These are phyloP conservation scores for Stephania yunnanensis DNA, from an alignment of 164 flowering plant species.

Conservation along the genomic window DNA sequence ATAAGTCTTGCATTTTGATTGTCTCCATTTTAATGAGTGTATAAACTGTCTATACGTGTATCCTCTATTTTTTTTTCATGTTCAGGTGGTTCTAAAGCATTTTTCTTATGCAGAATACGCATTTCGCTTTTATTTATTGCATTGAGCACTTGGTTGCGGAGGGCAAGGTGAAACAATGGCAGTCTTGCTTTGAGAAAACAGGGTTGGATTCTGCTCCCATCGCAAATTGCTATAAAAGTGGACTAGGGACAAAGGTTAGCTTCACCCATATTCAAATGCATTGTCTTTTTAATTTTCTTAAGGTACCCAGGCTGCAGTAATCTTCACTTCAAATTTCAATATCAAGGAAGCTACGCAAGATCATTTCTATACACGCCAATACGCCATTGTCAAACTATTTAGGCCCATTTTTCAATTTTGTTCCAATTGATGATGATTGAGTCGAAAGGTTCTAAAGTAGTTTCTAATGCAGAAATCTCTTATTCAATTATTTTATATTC, in stretches of 20 bases:
- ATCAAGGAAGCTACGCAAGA: no score
- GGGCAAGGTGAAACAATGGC: constrained; percentile 54
- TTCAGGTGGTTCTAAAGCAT: neutral
- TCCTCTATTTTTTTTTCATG: neutral
- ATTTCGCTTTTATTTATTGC: constrained; percentile 70
- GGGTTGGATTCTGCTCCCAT: constrained; percentile 53
- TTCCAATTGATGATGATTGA: neutral
- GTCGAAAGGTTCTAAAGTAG: neutral
- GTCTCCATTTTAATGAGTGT: neutral
- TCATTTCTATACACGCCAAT: neutral
- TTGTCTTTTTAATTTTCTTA: neutral
- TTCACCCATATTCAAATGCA: neutral
- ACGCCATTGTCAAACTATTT: neutral
- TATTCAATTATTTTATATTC: no score
- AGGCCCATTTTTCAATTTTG: neutral
- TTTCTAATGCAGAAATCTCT: neutral
- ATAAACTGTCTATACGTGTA: neutral
- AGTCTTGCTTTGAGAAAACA: constrained; percentile 53
- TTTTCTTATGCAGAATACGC: constrained; percentile 53
- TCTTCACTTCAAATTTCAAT: no score
- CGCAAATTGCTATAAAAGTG: constrained; percentile 47
- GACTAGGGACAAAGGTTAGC: constrained; percentile 56
- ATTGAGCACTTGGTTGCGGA: constrained; percentile 53
- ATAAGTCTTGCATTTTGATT: no score
- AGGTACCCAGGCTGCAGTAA: no score